Evolutionary conservation across 805 yeast genomes (phyloP).

Genomic region (Metschnikowia corniflorae): DNA sequence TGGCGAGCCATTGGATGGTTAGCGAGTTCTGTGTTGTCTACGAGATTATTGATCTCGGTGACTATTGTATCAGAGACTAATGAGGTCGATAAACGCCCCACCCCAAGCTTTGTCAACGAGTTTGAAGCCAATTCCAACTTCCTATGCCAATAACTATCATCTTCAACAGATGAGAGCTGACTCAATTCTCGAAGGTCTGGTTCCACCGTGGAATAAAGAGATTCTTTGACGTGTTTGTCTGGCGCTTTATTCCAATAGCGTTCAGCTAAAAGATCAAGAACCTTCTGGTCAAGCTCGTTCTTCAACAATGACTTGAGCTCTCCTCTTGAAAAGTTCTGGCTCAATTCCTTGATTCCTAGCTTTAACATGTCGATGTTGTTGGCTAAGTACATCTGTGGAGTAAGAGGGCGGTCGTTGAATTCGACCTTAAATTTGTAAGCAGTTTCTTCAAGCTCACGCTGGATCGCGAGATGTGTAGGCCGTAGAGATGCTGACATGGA

Average conservation of each 20-base stretch:
- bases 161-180: conserved; percentile 45
- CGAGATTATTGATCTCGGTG: conserved; percentile 71
- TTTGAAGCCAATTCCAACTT: conserved; percentile 83
- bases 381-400: conserved; percentile 92
- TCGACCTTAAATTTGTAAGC: conserved; percentile 92
- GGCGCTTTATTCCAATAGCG: conserved; percentile 84
- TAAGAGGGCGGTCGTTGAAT: conserved; percentile 88
- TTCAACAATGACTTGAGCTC: conserved; percentile 77
- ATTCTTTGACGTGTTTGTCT: conserved; percentile 14
- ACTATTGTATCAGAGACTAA: conserved; percentile 77
- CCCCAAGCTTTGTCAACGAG: conserved; percentile 84
- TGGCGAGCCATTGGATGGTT: conserved; percentile 84
- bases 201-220: conserved; percentile 28
- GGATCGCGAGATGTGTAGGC: conserved; percentile 83
- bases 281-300: conserved; percentile 84
- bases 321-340: conserved; percentile 74
- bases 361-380: conserved; percentile 87
- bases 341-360: conserved; percentile 80
- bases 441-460: conserved; percentile 90
- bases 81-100: conserved; percentile 85
- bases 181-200: conserved; percentile 56
- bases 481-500: conserved; percentile 87
- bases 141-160: conserved; percentile 82
- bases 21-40: conserved; percentile 69
- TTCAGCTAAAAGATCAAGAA: conserved; percentile 80